Base-by-base conservation (phyloP, 345 rosid genomes). In the Ailanthus altissimus region DNA sequence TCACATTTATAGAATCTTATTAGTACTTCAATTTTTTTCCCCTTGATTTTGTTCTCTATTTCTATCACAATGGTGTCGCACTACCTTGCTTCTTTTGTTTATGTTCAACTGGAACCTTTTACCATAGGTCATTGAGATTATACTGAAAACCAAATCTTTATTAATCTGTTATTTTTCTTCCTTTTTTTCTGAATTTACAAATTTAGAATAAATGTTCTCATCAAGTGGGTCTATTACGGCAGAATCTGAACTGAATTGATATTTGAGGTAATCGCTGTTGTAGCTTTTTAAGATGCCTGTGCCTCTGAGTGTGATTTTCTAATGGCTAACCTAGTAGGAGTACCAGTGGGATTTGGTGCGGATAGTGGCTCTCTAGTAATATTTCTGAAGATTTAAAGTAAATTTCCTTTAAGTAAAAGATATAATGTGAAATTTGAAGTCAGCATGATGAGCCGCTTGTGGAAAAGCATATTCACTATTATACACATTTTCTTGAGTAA, bases 41-140 rank as follows among this genome's bases (percentile, higher is more conserved):
- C n/a, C 40, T 43, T 54, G 4, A 25, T 13, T 58, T 23, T 68
- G 20, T 58, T 26, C 65, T 56, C 73, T 20, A 16, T 67, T 57
- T 54, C 69, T 32, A 4, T 47, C 49, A 46, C 23, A n/a, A 46
- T n/a, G 16, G 3, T n/a, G 60, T 47, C 26, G 8, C 62, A 43
- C 8, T 75, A 16, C 53, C 32, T 67, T 76, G 60, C 50, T 13
- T 43, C 51, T 46, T 59, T 64, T 49, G 23, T 69, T 32, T 42
- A 32, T 14, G 21, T 21, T 70, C 56, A 42, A 26, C 16, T 67
- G 46, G 42, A 67, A 40, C 3, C n/a, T 40, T 36, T 64, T 51
- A 57, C 77, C 2, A 46, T 18, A 26, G 8, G 56, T 26, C 67
- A 56, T 16, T 25, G 21, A 60, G 26, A 20, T 42, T 26, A 23